A percentile compares a stretch with the other conserved stretches of the same genome.
phyloP scores from a whole-genome alignment of 192 early-diverging fungal genomes.

The Backusella macrospora region DNA sequence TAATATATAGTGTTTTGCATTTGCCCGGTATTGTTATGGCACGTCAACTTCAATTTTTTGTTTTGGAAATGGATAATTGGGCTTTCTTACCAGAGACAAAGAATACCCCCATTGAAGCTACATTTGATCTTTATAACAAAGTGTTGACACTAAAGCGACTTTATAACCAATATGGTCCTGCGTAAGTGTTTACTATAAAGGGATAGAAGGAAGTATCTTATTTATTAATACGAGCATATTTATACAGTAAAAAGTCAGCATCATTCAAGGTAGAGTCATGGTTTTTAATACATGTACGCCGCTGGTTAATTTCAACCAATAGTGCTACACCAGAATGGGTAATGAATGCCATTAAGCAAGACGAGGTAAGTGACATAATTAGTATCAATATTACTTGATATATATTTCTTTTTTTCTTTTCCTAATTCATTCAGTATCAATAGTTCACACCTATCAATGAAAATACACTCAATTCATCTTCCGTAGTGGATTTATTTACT shows the following conservation, averaged over 20 bases:
- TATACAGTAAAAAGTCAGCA: constrained; percentile 31
- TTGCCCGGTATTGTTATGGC: constrained; percentile 52
- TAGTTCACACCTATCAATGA: constrained; percentile 60
- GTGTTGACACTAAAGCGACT: constrained; percentile 48
- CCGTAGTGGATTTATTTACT: constrained; percentile 79
- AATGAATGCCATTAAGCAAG: constrained; percentile 61
- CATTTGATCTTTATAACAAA: constrained; percentile 58
- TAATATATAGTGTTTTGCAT: constrained; percentile 23
- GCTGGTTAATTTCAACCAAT: constrained; percentile 67
- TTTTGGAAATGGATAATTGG: constrained; percentile 59
- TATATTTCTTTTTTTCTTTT: not conserved
- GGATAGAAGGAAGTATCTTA: not conserved
- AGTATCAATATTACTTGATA: not conserved
- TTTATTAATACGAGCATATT: not conserved
- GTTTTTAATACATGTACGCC: constrained; percentile 68
- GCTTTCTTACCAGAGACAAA: constrained; percentile 47
- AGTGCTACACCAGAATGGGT: constrained; percentile 72
- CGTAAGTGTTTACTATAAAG: constrained; percentile 33
- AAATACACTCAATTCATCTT: constrained; percentile 67
- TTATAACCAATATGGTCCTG: constrained; percentile 49
- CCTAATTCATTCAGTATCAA: too few species aligned
- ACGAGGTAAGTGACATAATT: constrained; percentile 51
- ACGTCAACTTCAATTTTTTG: constrained; percentile 56
- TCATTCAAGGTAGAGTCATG: constrained; percentile 71
- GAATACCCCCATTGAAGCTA: constrained; percentile 47